phyloP scores from a whole-genome alignment of 2,329 filamentous ascomycete genomes.

The Stenocarpella maydis region DNA sequence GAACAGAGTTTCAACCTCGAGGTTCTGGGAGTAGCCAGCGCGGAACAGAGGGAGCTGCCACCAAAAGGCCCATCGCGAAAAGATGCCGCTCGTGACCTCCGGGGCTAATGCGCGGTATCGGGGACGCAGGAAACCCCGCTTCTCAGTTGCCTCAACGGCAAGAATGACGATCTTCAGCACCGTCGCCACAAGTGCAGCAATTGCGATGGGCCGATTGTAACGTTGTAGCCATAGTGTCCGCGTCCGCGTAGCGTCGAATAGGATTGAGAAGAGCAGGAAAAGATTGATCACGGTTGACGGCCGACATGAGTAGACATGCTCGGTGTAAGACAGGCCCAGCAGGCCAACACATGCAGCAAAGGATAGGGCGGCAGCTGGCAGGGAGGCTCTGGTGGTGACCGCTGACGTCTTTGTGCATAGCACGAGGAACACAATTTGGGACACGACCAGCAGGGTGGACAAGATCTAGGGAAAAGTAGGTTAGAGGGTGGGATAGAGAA shows the following conservation, averaged over 20 bases:
- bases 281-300: background rate
- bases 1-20: slow-evolving; percentile 36
- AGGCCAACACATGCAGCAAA: slow-evolving; percentile 2
- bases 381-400: background rate
- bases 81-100: background rate
- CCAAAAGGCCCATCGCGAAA: slow-evolving; percentile 35
- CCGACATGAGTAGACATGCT: background rate
- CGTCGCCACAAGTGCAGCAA: background rate
- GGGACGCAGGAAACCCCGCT: background rate
- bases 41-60: slow-evolving; percentile 41
- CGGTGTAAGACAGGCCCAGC: background rate
- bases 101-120: background rate
- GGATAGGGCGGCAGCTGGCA: background rate
- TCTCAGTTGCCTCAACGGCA: background rate
- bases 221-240: slow-evolving; percentile 14
- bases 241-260: slow-evolving; percentile 3
- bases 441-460: background rate
- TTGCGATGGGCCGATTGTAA: background rate
- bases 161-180: background rate
- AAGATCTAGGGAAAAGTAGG: background rate
- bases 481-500: background rate
- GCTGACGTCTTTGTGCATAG: background rate
- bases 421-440: slow-evolving; percentile 6
- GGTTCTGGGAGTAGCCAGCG: slow-evolving; percentile 36
- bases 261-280: background rate